Percentiles rank a stretch among this genome's conserved stretches.
phyloP scores from a whole-genome alignment of 164 flowering plant species.

The Protea cynaroides region DNA sequence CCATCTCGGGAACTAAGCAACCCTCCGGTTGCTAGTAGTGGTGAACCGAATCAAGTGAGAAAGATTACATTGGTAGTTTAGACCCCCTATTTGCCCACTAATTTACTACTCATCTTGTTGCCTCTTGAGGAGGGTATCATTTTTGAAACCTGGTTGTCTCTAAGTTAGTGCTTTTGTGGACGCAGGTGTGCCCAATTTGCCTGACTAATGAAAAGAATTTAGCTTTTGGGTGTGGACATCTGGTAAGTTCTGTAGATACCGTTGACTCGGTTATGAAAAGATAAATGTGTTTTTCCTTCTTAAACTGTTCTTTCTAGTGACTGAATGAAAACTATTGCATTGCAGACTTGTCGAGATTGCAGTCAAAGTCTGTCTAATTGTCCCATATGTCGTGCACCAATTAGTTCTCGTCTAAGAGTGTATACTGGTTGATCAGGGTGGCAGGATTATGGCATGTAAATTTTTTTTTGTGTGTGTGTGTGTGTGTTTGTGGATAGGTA shows the following conservation, averaged over 20 bases:
- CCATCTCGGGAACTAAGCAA: slow-evolving; percentile 21
- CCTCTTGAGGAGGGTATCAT: not conserved
- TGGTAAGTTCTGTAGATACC: slow-evolving; percentile 30
- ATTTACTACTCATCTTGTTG: not conserved
- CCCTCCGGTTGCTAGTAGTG: slow-evolving; percentile 9
- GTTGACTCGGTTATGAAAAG: no score
- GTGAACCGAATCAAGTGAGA: slow-evolving; percentile 32
- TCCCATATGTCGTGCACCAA: slow-evolving; percentile 47
- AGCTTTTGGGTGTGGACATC: slow-evolving; percentile 64
- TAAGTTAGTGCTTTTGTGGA: not conserved
- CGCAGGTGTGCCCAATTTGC: slow-evolving; percentile 47
- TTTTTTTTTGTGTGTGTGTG: no score
- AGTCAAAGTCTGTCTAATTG: slow-evolving; percentile 34
- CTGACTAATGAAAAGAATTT: slow-evolving; percentile 41
- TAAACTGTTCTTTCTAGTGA: not conserved
- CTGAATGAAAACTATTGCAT: no score
- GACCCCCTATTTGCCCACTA: not conserved
- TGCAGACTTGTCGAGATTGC: slow-evolving; percentile 12
- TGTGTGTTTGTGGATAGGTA: no score
- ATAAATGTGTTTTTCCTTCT: not conserved
- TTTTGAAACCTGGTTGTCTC: not conserved
- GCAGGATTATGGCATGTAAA: no score
- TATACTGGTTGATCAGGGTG: slow-evolving; percentile 28
- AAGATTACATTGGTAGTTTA: no score
- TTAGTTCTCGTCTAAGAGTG: slow-evolving; percentile 40